A percentile compares a stretch with the other conserved stretches of the same genome.
These are phyloP conservation scores for Pichia kudriavzevii DNA, from an alignment of 1,139 yeast genomes.

Conservation along the genomic window DNA sequence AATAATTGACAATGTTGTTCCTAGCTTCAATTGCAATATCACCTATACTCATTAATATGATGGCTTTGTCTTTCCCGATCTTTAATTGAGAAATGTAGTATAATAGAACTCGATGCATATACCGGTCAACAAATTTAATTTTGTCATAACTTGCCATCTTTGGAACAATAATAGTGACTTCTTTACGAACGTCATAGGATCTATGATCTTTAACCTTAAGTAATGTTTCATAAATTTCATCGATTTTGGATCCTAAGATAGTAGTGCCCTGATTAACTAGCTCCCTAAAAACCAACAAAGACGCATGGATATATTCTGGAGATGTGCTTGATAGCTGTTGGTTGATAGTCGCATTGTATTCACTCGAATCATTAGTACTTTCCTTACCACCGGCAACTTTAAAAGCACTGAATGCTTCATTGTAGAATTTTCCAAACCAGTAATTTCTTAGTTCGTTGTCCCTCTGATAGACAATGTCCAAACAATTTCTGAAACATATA, in stretches of 20 bases:
- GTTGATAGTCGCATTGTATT: slow-evolving; percentile 4
- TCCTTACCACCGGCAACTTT: slow-evolving; percentile 14
- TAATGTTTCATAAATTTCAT: slow-evolving; percentile 69
- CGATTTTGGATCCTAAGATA: slow-evolving; percentile 65
- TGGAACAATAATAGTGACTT: slow-evolving; percentile 77
- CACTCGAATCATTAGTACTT: too few species aligned
- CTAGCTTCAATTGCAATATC: slow-evolving; percentile 78
- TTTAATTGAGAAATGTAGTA: slow-evolving; percentile 75
- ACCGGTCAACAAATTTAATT: slow-evolving; percentile 68
- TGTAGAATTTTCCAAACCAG: slow-evolving; percentile 62
- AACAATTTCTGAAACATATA: slow-evolving; percentile 66
- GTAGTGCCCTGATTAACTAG: slow-evolving; percentile 59
- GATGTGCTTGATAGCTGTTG: slow-evolving; percentile 26
- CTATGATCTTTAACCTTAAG: slow-evolving; percentile 73
- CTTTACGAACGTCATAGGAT: slow-evolving; percentile 67
- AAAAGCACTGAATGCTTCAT: slow-evolving; percentile 26
- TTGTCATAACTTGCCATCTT: slow-evolving; percentile 75
- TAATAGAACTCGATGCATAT: slow-evolving; percentile 71
- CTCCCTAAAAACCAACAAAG: slow-evolving; percentile 76
- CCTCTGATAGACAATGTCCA: slow-evolving; percentile 70
- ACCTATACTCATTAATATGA: slow-evolving; percentile 79
- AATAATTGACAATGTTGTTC: slow-evolving; percentile 78
- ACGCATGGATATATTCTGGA: slow-evolving; percentile 76
- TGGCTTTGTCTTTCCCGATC: slow-evolving; percentile 63
- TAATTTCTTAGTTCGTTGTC: slow-evolving; percentile 63